Evolutionary conservation across 805 yeast genomes (phyloP).

Genomic region (Lipomyces orientalis): DNA sequence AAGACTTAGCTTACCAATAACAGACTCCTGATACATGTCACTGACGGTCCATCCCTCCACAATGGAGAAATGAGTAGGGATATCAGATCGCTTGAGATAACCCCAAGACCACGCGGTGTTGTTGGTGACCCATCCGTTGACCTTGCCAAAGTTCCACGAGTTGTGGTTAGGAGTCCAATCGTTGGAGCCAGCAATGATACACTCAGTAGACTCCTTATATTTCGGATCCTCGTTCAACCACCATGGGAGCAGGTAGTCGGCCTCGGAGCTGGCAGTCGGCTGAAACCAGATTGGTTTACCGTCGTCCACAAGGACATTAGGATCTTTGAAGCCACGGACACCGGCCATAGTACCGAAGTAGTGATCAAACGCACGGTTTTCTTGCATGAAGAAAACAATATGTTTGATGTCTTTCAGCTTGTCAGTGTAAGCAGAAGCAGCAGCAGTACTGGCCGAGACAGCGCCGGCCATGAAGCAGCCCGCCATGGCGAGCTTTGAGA

Average conservation of each 20-base stretch:
- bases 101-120: conserved; percentile 41
- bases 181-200: conserved; percentile 41
- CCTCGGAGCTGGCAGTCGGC: conserved; percentile 20
- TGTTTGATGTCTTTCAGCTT: conserved; percentile 29
- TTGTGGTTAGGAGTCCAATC: conserved; percentile 41
- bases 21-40: conserved; percentile 41
- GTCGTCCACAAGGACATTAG: conserved; percentile 34
- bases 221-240: conserved; percentile 33
- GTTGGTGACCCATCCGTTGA: conserved; percentile 40
- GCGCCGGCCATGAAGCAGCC: background rate
- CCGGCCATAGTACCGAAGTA: conserved; percentile 43
- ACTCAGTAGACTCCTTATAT: conserved; percentile 38
- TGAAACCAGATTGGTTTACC: conserved; percentile 27
- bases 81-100: conserved; percentile 35
- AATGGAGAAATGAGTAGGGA: conserved; percentile 40
- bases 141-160: conserved; percentile 40
- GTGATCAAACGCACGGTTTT: conserved; percentile 42
- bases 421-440: background rate
- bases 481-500: background rate
- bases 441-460: conserved; percentile 1
- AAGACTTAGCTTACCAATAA: conserved; percentile 32
- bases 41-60: conserved; percentile 42
- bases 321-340: conserved; percentile 42
- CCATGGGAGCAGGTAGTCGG: conserved; percentile 39
- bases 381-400: conserved; percentile 42